A percentile compares a stretch with the other conserved stretches of the same genome.
These are phyloP conservation scores for Bipolaris bicolor DNA, from an alignment of 2,329 filamentous ascomycete genomes.

Conservation along the genomic window DNA sequence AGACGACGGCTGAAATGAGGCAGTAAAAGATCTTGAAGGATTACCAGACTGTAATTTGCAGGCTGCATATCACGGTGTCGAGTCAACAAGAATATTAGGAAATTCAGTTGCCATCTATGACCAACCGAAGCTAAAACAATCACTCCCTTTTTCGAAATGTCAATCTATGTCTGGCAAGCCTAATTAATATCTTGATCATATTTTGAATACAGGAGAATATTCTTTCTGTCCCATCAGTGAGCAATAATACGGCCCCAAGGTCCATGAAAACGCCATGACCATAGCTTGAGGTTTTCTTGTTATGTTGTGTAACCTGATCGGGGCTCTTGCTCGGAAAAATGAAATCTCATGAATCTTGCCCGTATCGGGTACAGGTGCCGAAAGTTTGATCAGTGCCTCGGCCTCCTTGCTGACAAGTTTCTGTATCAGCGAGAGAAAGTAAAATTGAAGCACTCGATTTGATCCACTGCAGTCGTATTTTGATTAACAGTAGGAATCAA, in stretches of 20 bases:
- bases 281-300: not conserved
- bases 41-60: too few relatives aligned
- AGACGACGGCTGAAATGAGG: too few relatives aligned
- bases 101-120: too few relatives aligned
- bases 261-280: not conserved
- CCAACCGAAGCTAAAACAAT: too few relatives aligned
- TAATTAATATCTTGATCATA: too few relatives aligned
- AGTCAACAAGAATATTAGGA: too few relatives aligned
- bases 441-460: not conserved
- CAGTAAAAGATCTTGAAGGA: too few relatives aligned
- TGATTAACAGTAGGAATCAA: too few relatives aligned
- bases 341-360: not conserved
- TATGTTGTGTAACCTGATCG: not conserved
- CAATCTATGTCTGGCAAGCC: too few relatives aligned
- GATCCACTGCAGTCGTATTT: not conserved
- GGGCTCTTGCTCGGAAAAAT: not conserved
- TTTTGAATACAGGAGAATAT: not conserved
- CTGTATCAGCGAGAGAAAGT: not conserved
- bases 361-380: not conserved
- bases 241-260: not conserved
- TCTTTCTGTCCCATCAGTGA: not conserved
- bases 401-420: not conserved
- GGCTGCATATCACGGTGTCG: too few relatives aligned
- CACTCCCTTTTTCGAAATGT: too few relatives aligned
- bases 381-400: not conserved